phyloP scores from a whole-genome alignment of 805 yeast genomes.

The Candida yuanshanica region DNA sequence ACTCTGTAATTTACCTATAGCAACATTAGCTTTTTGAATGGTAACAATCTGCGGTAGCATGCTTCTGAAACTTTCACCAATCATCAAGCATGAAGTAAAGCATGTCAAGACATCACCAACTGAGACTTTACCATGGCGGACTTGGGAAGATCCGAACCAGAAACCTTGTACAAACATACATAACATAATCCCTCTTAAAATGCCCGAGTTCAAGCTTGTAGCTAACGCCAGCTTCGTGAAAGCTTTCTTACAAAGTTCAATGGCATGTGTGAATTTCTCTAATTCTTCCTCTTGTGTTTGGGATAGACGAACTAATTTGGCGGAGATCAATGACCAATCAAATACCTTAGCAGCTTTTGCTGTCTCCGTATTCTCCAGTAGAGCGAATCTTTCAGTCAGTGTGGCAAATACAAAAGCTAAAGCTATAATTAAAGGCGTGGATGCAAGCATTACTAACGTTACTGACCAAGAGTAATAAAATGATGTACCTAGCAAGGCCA shows the following conservation, averaged over 20 bases:
- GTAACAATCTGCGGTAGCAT: constrained; percentile 52
- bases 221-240: constrained; percentile 42
- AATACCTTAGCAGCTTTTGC: constrained; percentile 53
- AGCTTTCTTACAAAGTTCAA: constrained; percentile 28
- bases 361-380: constrained; percentile 50
- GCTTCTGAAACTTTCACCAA: constrained; percentile 56
- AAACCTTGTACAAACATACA: constrained; percentile 86
- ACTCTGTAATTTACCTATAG: constrained; percentile 44
- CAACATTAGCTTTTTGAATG: constrained; percentile 69
- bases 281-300: constrained; percentile 52
- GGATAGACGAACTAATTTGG: constrained; percentile 54
- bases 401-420: constrained; percentile 46
- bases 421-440: constrained; percentile 60
- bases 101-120: constrained; percentile 74
- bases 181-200: constrained; percentile 51
- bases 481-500: constrained; percentile 56
- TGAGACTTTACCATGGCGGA: constrained; percentile 41
- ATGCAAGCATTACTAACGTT: constrained; percentile 69
- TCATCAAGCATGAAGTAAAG: constrained; percentile 70
- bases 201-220: constrained; percentile 49
- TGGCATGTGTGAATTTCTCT: constrained; percentile 31
- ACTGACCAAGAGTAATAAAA: constrained; percentile 81
- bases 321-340: constrained; percentile 64
- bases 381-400: constrained; percentile 43
- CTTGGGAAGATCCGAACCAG: constrained; percentile 80